These are phyloP conservation scores for Stereum hirsutum DNA, from an alignment of 1,284 basidiomycete species.

Conservation along the genomic window DNA sequence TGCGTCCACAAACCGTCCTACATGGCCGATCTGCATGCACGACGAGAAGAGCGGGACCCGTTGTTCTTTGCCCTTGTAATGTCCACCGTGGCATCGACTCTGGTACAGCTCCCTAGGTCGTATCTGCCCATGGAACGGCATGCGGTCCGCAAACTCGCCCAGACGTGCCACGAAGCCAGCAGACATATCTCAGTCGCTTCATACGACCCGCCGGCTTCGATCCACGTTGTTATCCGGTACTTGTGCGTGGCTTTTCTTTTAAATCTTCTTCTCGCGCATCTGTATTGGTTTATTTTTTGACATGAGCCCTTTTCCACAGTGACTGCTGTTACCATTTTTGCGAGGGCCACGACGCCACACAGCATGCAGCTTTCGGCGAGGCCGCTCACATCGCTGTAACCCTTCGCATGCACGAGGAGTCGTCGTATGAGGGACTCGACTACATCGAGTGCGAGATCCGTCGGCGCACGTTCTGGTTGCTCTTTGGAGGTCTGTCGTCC, in stretches of 20 bases:
- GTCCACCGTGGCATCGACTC: slow-evolving; percentile 74
- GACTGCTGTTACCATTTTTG: slow-evolving; percentile 81
- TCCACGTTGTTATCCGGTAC: slow-evolving; percentile 76
- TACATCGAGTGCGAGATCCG: slow-evolving; percentile 81
- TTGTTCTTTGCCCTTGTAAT: slow-evolving; percentile 83
- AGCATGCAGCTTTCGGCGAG: slow-evolving; percentile 77
- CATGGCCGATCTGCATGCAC: slow-evolving; percentile 72
- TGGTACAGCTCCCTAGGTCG: slow-evolving; percentile 74
- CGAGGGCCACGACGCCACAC: slow-evolving; percentile 80
- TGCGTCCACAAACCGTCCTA: slow-evolving; percentile 79
- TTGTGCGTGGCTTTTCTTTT: slow-evolving; percentile 43
- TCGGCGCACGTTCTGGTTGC: slow-evolving; percentile 76
- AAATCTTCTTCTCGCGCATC: slow-evolving; percentile 5
- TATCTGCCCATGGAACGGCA: slow-evolving; percentile 76
- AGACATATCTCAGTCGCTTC: slow-evolving; percentile 68
- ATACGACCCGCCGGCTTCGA: slow-evolving; percentile 75
- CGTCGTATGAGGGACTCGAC: slow-evolving; percentile 69
- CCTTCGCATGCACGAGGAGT: slow-evolving; percentile 76
- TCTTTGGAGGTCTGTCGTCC: slow-evolving; percentile 60
- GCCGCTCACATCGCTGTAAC: slow-evolving; percentile 75
- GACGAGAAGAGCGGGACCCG: slow-evolving; percentile 75
- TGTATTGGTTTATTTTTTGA: neutral
- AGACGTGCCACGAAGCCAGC: slow-evolving; percentile 74
- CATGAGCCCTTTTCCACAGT: slow-evolving; percentile 29
- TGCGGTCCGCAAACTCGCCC: slow-evolving; percentile 67